phyloP scores from a whole-genome alignment of 2,329 filamentous ascomycete species.

The Phoma herbarum region DNA sequence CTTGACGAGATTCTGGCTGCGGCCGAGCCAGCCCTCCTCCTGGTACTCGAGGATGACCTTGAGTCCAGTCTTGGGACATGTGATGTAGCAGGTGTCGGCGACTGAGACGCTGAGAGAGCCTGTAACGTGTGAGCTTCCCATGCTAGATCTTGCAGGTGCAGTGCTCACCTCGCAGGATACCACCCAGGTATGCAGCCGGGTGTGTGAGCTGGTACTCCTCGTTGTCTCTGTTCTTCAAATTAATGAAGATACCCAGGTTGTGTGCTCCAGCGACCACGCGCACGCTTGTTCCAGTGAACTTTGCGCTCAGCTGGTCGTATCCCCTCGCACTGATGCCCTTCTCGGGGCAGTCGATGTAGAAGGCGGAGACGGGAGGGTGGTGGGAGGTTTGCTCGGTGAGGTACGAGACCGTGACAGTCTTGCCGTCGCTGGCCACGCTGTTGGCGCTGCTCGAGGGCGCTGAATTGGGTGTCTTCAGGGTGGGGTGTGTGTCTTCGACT shows the following conservation, averaged over 20 bases:
- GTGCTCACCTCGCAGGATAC: slow-evolving; percentile 74
- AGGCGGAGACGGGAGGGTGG: slow-evolving; percentile 96
- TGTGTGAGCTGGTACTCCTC: slow-evolving; percentile 97
- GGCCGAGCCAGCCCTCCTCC: slow-evolving; percentile 94
- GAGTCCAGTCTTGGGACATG: slow-evolving; percentile 86
- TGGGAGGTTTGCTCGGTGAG: slow-evolving; percentile 98
- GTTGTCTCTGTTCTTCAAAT: slow-evolving; percentile 77
- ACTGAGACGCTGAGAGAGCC: slow-evolving; percentile 88
- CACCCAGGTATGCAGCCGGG: slow-evolving; percentile 90
- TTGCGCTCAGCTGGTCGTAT: slow-evolving; percentile 95
- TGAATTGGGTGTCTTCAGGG: slow-evolving; percentile 60
- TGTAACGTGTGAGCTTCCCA: slow-evolving; percentile 30
- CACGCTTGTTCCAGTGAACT: slow-evolving; percentile 95
- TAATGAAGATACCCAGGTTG: slow-evolving; percentile 96
- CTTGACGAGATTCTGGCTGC: slow-evolving; percentile 88
- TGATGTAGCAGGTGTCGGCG: slow-evolving; percentile 86
- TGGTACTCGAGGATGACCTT: slow-evolving; percentile 93
- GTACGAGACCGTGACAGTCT: slow-evolving; percentile 82
- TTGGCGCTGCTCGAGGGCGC: slow-evolving; percentile 46
- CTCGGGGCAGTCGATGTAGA: slow-evolving; percentile 90
- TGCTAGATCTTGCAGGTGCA: background rate
- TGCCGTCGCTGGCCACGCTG: slow-evolving; percentile 52
- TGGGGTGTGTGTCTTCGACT: slow-evolving; percentile 78
- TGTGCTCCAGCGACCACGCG: slow-evolving; percentile 91
- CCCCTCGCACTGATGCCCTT: slow-evolving; percentile 87